Evolutionary conservation across 164 flowering plant genomes (phyloP).

Genomic region (Dillenia suffruticosa): DNA sequence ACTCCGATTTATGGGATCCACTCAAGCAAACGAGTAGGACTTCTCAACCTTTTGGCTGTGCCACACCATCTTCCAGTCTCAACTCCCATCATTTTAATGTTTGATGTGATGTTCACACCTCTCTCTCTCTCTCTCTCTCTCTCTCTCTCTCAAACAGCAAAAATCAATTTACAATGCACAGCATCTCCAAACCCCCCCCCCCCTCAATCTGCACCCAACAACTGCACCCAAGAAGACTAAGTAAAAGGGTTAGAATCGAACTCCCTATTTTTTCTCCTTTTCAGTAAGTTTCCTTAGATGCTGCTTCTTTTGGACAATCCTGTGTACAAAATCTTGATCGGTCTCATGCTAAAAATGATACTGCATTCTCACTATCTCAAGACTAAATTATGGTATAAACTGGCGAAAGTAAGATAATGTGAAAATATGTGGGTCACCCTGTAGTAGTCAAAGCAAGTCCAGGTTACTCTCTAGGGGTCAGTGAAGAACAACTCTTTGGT

Average conservation of each 20-base stretch:
- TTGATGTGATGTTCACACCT: background rate
- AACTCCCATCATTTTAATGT: slow-evolving; percentile 10
- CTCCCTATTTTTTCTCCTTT: background rate
- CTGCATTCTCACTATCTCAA: slow-evolving; percentile 4
- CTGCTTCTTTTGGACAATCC: too few species aligned
- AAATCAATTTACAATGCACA: background rate
- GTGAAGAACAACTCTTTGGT: slow-evolving; percentile 47
- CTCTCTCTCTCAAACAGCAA: slow-evolving; percentile 1
- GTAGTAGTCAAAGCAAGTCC: slow-evolving; percentile 11
- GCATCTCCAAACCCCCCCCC: slow-evolving; percentile 12
- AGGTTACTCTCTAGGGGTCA: slow-evolving; percentile 17
- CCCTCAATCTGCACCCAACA: slow-evolving; percentile 1
- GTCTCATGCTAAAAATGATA: background rate
- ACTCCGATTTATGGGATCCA: slow-evolving; percentile 22
- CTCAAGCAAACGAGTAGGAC: slow-evolving; percentile 16
- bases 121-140: slow-evolving; percentile 7
- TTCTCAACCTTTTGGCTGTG: slow-evolving; percentile 35
- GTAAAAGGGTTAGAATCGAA: background rate
- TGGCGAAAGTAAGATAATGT: background rate
- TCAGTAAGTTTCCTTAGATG: too few species aligned
- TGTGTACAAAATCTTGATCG: background rate
- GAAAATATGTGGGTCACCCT: background rate
- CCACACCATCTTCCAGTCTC: slow-evolving; percentile 19
- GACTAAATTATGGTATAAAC: background rate
- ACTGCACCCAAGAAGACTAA: background rate